Evolutionary conservation across 345 rosid species (phyloP).

Genomic region (Lenwebbia sp.): DNA sequence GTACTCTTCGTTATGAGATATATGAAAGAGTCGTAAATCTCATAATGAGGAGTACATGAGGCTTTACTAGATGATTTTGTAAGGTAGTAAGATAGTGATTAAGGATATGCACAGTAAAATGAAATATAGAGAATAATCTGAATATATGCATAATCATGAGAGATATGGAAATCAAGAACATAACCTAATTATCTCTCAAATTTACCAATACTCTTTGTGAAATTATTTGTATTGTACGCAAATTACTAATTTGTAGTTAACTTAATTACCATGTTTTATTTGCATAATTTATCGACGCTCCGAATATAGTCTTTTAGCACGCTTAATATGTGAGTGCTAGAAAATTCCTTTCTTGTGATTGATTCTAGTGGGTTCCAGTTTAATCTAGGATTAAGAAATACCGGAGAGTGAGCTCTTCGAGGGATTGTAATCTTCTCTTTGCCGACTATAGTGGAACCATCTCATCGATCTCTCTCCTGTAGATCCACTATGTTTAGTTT

Average conservation of each 20-base stretch:
- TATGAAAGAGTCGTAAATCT: background rate
- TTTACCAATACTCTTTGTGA: background rate
- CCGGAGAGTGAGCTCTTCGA: accelerated
- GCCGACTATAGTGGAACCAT: background rate
- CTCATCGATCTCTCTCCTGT: background rate
- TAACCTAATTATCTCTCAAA: background rate
- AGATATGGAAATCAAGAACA: background rate
- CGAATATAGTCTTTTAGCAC: background rate
- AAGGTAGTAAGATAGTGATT: background rate
- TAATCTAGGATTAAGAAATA: background rate
- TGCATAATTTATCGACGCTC: background rate
- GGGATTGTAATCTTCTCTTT: background rate
- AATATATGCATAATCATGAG: background rate
- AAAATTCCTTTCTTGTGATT: background rate
- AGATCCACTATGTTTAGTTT: background rate
- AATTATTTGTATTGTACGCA: background rate
- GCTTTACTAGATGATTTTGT: background rate
- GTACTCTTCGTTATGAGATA: background rate
- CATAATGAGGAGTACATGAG: background rate
- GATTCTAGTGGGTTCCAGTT: background rate
- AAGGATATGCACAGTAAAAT: background rate
- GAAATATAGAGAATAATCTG: background rate
- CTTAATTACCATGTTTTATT: background rate
- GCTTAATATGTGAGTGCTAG: background rate
- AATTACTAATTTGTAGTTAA: background rate